Percentiles rank a stretch among this genome's conserved stretches.
Conservation (phyloP, 495 filamentous ascomycete genomes). For the Sphaerosporella brunnea region DNA sequence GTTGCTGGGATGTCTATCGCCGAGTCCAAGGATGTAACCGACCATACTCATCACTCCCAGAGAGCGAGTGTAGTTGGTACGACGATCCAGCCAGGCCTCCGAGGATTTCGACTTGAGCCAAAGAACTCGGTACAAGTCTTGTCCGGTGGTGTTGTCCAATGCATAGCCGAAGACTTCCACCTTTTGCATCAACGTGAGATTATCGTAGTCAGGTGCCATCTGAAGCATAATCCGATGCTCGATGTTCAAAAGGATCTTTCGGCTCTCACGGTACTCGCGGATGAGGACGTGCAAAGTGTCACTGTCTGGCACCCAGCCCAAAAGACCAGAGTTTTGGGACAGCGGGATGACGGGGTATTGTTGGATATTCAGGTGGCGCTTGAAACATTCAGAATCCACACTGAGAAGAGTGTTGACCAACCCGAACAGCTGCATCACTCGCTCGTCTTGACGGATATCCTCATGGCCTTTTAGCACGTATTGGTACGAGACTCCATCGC, state of each 20-base stretch:
- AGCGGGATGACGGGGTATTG: conserved; percentile 86
- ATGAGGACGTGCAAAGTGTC: conserved; percentile 94
- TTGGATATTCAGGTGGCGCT: conserved; percentile 88
- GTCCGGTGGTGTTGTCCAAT: conserved; percentile 94
- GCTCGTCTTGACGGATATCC: conserved; percentile 94
- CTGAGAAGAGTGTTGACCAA: conserved; percentile 84
- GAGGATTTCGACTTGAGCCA: conserved; percentile 98
- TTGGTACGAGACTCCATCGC: conserved; percentile 68
- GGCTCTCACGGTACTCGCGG: conserved; percentile 87
- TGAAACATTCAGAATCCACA: conserved; percentile 87
- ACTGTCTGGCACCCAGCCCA: conserved; percentile 96
- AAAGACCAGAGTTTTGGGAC: conserved; percentile 82
- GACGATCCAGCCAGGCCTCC: conserved; percentile 88
- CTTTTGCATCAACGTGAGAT: conserved; percentile 97
- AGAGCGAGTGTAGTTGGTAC: conserved; percentile 94
- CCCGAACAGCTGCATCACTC: conserved; percentile 97
- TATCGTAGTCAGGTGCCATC: conserved; percentile 98
- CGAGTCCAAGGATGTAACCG: conserved; percentile 90
- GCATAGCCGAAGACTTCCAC: conserved; percentile 98
- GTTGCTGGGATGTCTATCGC: conserved; percentile 92
- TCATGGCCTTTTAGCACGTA: conserved; percentile 92
- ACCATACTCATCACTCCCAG: conserved; percentile 99
- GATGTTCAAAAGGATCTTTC: conserved; percentile 94
- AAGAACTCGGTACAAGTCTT: conserved; percentile 91
- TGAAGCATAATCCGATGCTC: conserved; percentile 99